These are phyloP conservation scores for Debaryomyces udenii DNA, from an alignment of 1,139 yeast genomes.

Conservation along the genomic window DNA sequence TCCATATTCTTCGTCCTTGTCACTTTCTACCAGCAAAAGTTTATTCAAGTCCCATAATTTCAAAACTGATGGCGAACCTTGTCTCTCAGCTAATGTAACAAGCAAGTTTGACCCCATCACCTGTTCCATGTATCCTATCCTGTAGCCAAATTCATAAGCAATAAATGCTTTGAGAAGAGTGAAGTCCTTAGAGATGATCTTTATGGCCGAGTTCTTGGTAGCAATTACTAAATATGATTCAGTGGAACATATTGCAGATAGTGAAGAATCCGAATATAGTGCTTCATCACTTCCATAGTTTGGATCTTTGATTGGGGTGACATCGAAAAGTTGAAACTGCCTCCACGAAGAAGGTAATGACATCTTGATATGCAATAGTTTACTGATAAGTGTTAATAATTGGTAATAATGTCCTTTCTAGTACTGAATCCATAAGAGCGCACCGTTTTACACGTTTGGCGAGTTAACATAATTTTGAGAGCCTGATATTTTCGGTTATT, in stretches of 20 bases:
- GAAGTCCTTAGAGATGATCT: conserved; percentile 57
- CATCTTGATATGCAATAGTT: conserved; percentile 14
- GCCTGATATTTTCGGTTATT: not conserved
- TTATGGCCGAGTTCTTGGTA: conserved; percentile 55
- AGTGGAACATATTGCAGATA: conserved; percentile 63
- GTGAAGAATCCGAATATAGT: conserved; percentile 76
- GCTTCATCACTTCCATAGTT: conserved; percentile 61
- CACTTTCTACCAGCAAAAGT: conserved; percentile 33
- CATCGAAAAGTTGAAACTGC: conserved; percentile 86
- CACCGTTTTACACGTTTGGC: conserved; percentile 5
- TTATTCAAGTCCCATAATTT: conserved; percentile 74
- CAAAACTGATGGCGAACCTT: conserved; percentile 67
- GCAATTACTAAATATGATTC: conserved; percentile 61
- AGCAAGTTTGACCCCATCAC: conserved; percentile 53
- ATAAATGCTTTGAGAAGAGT: conserved; percentile 50
- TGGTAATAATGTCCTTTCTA: too few species aligned
- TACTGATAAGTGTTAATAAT: too few species aligned
- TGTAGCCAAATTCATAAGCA: conserved; percentile 68
- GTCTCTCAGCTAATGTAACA: conserved; percentile 73
- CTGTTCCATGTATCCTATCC: conserved; percentile 57
- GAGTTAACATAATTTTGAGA: conserved; percentile 3
- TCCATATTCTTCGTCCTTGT: conserved; percentile 41
- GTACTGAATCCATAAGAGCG: too few species aligned
- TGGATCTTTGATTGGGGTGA: conserved; percentile 85
- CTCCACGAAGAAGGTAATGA: conserved; percentile 61